These are phyloP conservation scores for Parsonsia alboflavescens DNA, from an alignment of 257 asterid genomes.

Conservation along the genomic window DNA sequence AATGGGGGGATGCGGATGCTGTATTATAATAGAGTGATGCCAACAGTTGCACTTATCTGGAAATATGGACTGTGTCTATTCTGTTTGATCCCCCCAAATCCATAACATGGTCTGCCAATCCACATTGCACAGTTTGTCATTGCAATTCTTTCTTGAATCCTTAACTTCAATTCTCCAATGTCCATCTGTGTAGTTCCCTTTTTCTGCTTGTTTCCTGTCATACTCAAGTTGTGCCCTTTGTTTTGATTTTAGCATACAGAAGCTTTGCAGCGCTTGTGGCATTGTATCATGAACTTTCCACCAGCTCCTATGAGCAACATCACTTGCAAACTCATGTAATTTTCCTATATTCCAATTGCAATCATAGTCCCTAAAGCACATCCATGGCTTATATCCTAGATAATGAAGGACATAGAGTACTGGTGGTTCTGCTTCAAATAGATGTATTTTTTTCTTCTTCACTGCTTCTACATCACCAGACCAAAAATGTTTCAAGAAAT, in stretches of 20 bases:
- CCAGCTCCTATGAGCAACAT: constrained; percentile 69
- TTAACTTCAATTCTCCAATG: constrained; percentile 54
- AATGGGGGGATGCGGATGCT: not conserved
- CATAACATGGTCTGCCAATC: constrained; percentile 54
- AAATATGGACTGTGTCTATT: constrained; percentile 22
- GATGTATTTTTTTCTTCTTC: constrained; percentile 41
- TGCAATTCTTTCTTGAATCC: constrained; percentile 52
- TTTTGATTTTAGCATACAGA: constrained; percentile 50
- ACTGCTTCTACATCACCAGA: constrained; percentile 60
- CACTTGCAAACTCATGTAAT: constrained; percentile 73
- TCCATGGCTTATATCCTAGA: constrained; percentile 79
- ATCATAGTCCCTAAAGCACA: constrained; percentile 77
- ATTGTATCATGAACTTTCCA: constrained; percentile 73
- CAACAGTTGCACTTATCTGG: not conserved
- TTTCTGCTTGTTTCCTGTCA: constrained; percentile 67
- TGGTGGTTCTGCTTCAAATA: constrained; percentile 66
- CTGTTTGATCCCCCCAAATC: constrained; percentile 72
- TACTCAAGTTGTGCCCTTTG: constrained; percentile 82
- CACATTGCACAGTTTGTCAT: constrained; percentile 41
- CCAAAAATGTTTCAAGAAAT: constrained; percentile 75
- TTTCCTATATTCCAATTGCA: constrained; percentile 80
- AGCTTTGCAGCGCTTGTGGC: constrained; percentile 46
- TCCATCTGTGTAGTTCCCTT: constrained; percentile 41
- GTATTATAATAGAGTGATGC: not conserved
- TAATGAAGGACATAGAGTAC: constrained; percentile 67